Conservation (phyloP, 2,329 filamentous ascomycete species). For the Aschersonia sp. region DNA sequence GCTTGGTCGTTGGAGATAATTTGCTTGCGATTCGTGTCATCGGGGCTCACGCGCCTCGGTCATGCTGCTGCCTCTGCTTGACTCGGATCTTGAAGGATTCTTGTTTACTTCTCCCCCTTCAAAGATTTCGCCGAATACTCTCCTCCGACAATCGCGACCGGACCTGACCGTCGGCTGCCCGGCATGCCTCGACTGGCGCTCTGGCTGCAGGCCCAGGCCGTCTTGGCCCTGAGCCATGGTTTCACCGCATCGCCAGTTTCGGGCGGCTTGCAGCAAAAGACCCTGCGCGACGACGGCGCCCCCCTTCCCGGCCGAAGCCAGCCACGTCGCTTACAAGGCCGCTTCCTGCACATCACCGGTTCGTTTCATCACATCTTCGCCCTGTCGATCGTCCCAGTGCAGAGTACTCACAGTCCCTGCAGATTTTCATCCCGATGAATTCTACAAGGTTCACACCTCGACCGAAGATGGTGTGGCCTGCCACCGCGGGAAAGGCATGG, state of each 20-base stretch:
- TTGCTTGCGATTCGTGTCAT: neutral
- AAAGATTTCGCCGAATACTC: neutral
- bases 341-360: conserved; percentile 85
- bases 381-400: neutral
- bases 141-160: neutral
- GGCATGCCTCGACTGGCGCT: conserved; percentile 12
- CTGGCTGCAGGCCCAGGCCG: conserved; percentile 14
- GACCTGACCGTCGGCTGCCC: neutral
- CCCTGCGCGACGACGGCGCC: neutral
- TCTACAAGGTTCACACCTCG: conserved; percentile 68
- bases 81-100: neutral
- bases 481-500: conserved; percentile 62
- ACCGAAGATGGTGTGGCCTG: conserved; percentile 57
- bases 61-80: neutral
- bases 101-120: neutral
- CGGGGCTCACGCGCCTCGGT: neutral
- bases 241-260: conserved; percentile 11
- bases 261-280: conserved; percentile 7
- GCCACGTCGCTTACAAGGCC: conserved; percentile 45
- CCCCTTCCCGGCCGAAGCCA: conserved; percentile 6
- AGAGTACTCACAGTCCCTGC: conserved; percentile 3
- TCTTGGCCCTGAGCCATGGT: conserved; percentile 9
- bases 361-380: conserved; percentile 13
- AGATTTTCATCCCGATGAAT: conserved; percentile 88
- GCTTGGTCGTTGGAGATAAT: neutral